Evolutionary conservation across 768 basidiomycete species (phyloP).

Genomic region (Lactarius vividus): DNA sequence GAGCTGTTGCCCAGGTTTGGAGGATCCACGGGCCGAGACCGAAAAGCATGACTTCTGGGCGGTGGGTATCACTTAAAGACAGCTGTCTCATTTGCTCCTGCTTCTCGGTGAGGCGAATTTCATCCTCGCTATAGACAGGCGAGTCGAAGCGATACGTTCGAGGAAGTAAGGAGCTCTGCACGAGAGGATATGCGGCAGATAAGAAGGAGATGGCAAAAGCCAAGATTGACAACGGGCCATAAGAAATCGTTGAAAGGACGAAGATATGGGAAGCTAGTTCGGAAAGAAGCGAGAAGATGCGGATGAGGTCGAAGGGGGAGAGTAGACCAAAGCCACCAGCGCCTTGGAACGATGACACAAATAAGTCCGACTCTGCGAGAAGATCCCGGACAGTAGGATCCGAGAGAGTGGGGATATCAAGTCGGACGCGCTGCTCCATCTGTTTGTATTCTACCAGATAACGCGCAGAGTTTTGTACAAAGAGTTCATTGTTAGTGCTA

Average conservation of each 20-base stretch:
- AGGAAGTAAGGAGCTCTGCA: slow-evolving; percentile 58
- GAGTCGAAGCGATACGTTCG: slow-evolving; percentile 43
- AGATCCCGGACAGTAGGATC: slow-evolving; percentile 73
- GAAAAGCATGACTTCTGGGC: slow-evolving; percentile 81
- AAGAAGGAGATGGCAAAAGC: slow-evolving; percentile 58
- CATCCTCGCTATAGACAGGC: slow-evolving; percentile 47
- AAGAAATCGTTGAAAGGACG: slow-evolving; percentile 64
- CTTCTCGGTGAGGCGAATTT: slow-evolving; percentile 62
- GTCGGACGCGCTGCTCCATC: slow-evolving; percentile 69
- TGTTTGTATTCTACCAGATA: slow-evolving; percentile 78
- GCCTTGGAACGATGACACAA: slow-evolving; percentile 77
- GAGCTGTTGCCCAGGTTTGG: slow-evolving; percentile 67
- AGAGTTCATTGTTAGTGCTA: slow-evolving; percentile 66
- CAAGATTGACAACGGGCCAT: slow-evolving; percentile 49
- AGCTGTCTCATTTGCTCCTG: slow-evolving; percentile 74
- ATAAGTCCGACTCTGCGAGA: slow-evolving; percentile 82
- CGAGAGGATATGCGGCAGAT: slow-evolving; percentile 57
- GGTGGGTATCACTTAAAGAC: slow-evolving; percentile 69
- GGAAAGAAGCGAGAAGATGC: slow-evolving; percentile 64
- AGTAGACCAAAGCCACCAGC: slow-evolving; percentile 72
- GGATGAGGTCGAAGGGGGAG: slow-evolving; percentile 77
- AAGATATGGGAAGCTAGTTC: slow-evolving; percentile 72
- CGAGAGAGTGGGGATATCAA: slow-evolving; percentile 76
- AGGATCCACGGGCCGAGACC: slow-evolving; percentile 85
- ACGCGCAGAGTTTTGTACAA: slow-evolving; percentile 70